Conservation (phyloP, 116 monocot species). For the Zostera marina region DNA sequence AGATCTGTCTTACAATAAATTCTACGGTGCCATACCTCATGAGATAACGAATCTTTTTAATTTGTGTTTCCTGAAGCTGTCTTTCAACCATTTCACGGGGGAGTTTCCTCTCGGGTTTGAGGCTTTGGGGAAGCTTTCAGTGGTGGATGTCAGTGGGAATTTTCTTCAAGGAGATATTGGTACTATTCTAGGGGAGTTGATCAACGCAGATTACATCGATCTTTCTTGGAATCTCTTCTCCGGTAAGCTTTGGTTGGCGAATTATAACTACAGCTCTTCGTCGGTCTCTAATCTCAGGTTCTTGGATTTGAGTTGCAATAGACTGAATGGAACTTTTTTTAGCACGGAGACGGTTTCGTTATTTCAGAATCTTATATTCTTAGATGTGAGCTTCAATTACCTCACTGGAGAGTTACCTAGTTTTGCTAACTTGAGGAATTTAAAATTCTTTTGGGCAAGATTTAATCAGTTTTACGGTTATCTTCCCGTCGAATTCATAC, state of each 20-base stretch:
- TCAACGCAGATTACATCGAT: slow-evolving; percentile 43
- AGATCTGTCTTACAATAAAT: slow-evolving; percentile 50
- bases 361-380: slow-evolving; percentile 52
- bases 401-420: slow-evolving; percentile 51
- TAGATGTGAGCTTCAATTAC: slow-evolving; percentile 56
- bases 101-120: slow-evolving; percentile 20
- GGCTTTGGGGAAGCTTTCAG: slow-evolving; percentile 51
- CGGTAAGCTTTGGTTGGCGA: slow-evolving; percentile 26
- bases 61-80: slow-evolving; percentile 49
- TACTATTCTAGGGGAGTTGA: slow-evolving; percentile 26
- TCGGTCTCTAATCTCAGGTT: slow-evolving; percentile 25
- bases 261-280: slow-evolving; percentile 27
- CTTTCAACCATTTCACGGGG: slow-evolving; percentile 40
- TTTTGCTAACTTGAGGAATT: slow-evolving; percentile 25
- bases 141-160: slow-evolving; percentile 56
- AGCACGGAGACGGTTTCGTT: slow-evolving; percentile 14
- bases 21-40: slow-evolving; percentile 58
- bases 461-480: slow-evolving; percentile 38
- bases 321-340: slow-evolving; percentile 48
- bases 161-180: slow-evolving; percentile 27
- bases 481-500: slow-evolving; percentile 41
- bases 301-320: slow-evolving; percentile 56
- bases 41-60: slow-evolving; percentile 32
- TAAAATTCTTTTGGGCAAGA: slow-evolving; percentile 39
- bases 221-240: slow-evolving; percentile 52